phyloP scores from a whole-genome alignment of 805 yeast species.

The Nakazawaea ishiwadae region DNA sequence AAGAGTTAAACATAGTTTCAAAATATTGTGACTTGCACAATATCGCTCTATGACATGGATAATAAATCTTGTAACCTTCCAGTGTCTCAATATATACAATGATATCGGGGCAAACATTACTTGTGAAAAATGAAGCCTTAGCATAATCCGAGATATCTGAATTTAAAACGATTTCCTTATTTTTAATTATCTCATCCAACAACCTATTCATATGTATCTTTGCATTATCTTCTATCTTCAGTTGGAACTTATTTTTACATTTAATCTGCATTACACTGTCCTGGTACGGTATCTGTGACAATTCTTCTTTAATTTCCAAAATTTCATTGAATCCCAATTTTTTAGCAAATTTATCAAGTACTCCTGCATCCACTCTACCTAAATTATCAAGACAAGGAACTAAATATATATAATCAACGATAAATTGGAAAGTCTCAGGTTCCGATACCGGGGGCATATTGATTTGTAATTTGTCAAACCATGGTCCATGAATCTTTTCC shows the following conservation, averaged over 20 bases:
- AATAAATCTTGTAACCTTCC: conserved; percentile 27
- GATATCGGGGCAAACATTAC: conserved; percentile 41
- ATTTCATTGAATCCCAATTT: conserved; percentile 32
- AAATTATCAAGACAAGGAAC: conserved; percentile 28
- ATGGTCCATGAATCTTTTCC: conserved; percentile 18
- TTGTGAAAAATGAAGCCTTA: conserved; percentile 20
- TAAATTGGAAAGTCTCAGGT: conserved; percentile 27
- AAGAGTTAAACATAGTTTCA: conserved; percentile 55
- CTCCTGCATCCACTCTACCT: conserved; percentile 22
- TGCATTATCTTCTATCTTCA: conserved; percentile 30
- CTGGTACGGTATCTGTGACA: conserved; percentile 20
- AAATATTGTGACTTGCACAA: conserved; percentile 60
- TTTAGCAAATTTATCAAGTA: conserved; percentile 28
- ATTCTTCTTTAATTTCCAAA: conserved; percentile 27
- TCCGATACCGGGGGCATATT: conserved; percentile 21
- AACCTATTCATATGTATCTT: conserved; percentile 29
- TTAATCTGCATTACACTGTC: conserved; percentile 21
- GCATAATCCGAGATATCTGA: conserved; percentile 18
- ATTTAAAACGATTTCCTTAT: conserved; percentile 11
- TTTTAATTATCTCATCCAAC: conserved; percentile 22
- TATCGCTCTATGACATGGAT: conserved; percentile 63
- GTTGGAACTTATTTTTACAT: conserved; percentile 28
- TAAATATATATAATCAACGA: conserved; percentile 23
- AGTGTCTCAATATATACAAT: conserved; percentile 30
- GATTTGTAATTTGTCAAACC: conserved; percentile 17